A percentile compares a stretch with the other conserved stretches of the same genome.
phyloP scores from a whole-genome alignment of 192 early-diverging fungal species.

The Dimargaris xerosporica region DNA sequence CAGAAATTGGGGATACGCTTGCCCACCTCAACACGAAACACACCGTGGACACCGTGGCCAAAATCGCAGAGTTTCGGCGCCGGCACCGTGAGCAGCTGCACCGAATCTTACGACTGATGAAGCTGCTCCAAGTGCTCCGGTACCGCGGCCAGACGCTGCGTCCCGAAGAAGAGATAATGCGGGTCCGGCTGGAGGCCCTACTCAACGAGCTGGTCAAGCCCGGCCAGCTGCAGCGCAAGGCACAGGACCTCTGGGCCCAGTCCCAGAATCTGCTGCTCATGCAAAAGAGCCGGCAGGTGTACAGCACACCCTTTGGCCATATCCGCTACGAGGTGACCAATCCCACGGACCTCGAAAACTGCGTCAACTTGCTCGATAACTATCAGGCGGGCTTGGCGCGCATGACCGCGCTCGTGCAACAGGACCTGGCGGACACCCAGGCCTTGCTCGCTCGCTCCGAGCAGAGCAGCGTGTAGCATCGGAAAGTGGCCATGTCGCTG shows the following conservation, averaged over 20 bases:
- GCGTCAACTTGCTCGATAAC: slow-evolving; percentile 36
- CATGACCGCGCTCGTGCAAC: slow-evolving; percentile 45
- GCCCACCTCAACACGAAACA: slow-evolving; percentile 45
- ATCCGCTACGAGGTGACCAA: slow-evolving; percentile 40
- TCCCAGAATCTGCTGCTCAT: slow-evolving; percentile 44
- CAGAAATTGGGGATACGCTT: slow-evolving; percentile 46
- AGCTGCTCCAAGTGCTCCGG: slow-evolving; percentile 65
- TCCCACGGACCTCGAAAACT: slow-evolving; percentile 36
- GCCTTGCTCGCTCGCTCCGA: slow-evolving; percentile 10
- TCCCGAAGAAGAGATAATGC: slow-evolving; percentile 68
- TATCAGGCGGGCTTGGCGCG: slow-evolving; percentile 52
- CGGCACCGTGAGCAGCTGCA: slow-evolving; percentile 60
- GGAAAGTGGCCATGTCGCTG: no score
- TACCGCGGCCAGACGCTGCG: slow-evolving; percentile 67
- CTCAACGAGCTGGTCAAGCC: slow-evolving; percentile 59
- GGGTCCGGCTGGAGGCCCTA: slow-evolving; percentile 57
- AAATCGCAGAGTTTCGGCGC: slow-evolving; percentile 64
- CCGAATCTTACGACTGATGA: slow-evolving; percentile 74
- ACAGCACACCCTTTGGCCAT: slow-evolving; percentile 20
- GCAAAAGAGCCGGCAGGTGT: slow-evolving; percentile 25
- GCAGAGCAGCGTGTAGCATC: no score
- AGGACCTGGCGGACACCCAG: slow-evolving; percentile 37
- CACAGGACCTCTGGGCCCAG: slow-evolving; percentile 73
- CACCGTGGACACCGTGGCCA: slow-evolving; percentile 50
- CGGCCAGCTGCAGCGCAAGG: slow-evolving; percentile 60